phyloP scores from a whole-genome alignment of 768 basidiomycete genomes.

The Tylopilus cervinicoccineus region DNA sequence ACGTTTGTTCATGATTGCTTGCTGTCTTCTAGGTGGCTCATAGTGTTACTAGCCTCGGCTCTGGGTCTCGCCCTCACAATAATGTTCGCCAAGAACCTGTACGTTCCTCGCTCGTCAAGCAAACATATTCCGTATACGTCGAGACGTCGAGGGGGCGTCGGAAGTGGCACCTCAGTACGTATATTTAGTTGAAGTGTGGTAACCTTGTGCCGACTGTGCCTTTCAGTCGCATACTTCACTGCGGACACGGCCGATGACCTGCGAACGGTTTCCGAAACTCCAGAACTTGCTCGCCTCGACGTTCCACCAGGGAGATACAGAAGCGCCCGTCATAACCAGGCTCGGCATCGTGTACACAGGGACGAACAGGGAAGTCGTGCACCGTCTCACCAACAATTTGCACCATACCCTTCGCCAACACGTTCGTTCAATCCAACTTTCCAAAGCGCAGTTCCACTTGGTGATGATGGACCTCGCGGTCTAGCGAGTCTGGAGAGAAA shows the following conservation, averaged over 20 bases:
- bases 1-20: constrained; percentile 35
- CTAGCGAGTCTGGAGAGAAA: constrained; percentile 14
- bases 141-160: constrained; percentile 60
- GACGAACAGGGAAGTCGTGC: constrained; percentile 19
- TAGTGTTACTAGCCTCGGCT: constrained; percentile 23
- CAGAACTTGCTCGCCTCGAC: constrained; percentile 46
- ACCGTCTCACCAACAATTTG: constrained; percentile 23
- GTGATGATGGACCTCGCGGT: not conserved
- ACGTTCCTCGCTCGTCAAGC: constrained; percentile 62
- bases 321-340: constrained; percentile 58
- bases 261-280: constrained; percentile 55
- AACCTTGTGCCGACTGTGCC: not conserved
- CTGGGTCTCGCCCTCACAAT: constrained; percentile 27
- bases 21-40: not conserved
- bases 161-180: constrained; percentile 81
- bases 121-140: constrained; percentile 77
- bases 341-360: constrained; percentile 35
- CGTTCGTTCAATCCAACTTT: constrained; percentile 10
- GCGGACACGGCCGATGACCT: constrained; percentile 56
- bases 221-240: constrained; percentile 73
- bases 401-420: constrained; percentile 30
- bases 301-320: constrained; percentile 61
- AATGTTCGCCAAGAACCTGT: constrained; percentile 25
- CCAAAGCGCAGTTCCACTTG: constrained; percentile 2
- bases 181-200: constrained; percentile 4